Conservation (phyloP, 2,329 filamentous ascomycete species). For the Keithomyces neogunnii region DNA sequence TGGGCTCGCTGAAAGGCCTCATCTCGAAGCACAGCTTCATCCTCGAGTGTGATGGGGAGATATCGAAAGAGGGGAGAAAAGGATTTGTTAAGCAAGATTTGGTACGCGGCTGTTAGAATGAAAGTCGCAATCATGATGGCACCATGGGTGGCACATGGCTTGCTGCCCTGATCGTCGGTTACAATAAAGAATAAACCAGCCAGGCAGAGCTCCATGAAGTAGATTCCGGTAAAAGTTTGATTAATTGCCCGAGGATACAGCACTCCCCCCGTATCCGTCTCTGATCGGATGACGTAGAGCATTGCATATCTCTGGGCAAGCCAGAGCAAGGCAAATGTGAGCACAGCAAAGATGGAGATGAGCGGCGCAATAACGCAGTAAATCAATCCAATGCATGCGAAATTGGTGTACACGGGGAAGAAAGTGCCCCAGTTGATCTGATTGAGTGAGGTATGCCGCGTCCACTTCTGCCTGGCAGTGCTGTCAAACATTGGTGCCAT, state of each 20-base stretch:
- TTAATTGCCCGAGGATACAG: constrained; percentile 90
- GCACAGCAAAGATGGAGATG: constrained; percentile 85
- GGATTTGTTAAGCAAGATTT: constrained; percentile 70
- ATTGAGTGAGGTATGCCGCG: constrained; percentile 68
- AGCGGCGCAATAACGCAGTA: constrained; percentile 85
- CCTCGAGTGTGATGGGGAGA: constrained; percentile 88
- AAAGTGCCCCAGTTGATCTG: constrained; percentile 84
- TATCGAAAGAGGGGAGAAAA: constrained; percentile 84
- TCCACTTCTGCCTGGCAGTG: constrained; percentile 76
- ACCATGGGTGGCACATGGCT: constrained; percentile 65
- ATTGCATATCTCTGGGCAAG: constrained; percentile 95
- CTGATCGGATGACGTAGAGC: constrained; percentile 86
- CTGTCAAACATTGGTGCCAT: constrained; percentile 74
- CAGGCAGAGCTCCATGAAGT: constrained; percentile 87
- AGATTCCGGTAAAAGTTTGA: constrained; percentile 88
- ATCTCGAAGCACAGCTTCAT: constrained; percentile 87
- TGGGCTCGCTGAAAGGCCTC: constrained; percentile 79
- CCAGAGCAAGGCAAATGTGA: constrained; percentile 90
- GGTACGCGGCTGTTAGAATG: constrained; percentile 65
- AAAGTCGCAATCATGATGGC: constrained; percentile 75
- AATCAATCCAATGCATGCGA: constrained; percentile 84
- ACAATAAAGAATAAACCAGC: constrained; percentile 85
- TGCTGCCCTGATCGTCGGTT: constrained; percentile 41
- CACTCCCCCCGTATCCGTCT: constrained; percentile 83
- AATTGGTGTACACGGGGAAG: constrained; percentile 94